A percentile compares a stretch with the other conserved stretches of the same genome.
phyloP scores from a whole-genome alignment of 75 land plant species.

The Sequoia sempervirens region DNA sequence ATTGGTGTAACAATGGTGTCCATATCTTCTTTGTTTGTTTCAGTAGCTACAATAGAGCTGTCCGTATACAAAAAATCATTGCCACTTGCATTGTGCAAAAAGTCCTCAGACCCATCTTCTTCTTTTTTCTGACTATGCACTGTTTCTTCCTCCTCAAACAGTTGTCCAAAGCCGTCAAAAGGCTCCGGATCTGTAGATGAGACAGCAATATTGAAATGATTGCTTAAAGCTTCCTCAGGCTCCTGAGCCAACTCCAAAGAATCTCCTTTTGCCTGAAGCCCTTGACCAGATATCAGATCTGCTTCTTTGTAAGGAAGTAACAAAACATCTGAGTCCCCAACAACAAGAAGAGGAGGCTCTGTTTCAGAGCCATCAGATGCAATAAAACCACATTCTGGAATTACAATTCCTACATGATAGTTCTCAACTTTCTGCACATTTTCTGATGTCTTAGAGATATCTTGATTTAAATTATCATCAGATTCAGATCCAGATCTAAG shows the following conservation, averaged over 20 bases:
- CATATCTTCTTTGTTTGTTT: slow-evolving; percentile 55
- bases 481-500: slow-evolving; percentile 3
- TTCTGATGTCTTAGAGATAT: not conserved
- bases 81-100: slow-evolving; percentile 3
- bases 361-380: slow-evolving; percentile 1
- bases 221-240: not conserved
- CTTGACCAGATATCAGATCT: not conserved
- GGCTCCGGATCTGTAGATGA: slow-evolving; percentile 18
- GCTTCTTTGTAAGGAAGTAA: slow-evolving; percentile 48
- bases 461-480: slow-evolving; percentile 3
- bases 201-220: slow-evolving; percentile 7
- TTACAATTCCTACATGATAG: not conserved
- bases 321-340: slow-evolving; percentile 28
- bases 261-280: not conserved
- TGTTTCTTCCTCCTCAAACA: slow-evolving; percentile 55
- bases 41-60: slow-evolving; percentile 20
- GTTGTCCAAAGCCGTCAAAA: slow-evolving; percentile 40
- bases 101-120: slow-evolving; percentile 1
- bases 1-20: slow-evolving; percentile 46
- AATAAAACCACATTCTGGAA: not conserved
- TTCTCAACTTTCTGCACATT: slow-evolving; percentile 6
- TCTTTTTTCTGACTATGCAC: slow-evolving; percentile 9
- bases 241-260: not conserved
- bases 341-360: not conserved
- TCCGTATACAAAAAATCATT: not conserved